Conservation (phyloP, 257 asterid genomes). For the Osmanthus fragrans region DNA sequence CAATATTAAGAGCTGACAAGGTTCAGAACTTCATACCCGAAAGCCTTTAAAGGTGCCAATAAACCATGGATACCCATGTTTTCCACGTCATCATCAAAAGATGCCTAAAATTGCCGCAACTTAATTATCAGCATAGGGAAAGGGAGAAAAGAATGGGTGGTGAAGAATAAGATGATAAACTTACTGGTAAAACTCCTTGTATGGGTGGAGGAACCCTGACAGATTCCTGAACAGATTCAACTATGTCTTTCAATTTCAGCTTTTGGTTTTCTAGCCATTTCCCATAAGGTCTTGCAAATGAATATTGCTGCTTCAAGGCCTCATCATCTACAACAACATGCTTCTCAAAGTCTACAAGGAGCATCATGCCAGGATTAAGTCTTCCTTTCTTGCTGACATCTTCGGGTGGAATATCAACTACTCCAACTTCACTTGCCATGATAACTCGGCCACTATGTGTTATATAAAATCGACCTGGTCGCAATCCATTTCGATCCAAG, state of each 20-base stretch:
- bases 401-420: conserved; percentile 95
- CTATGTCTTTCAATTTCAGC: conserved; percentile 80
- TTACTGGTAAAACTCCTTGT: conserved; percentile 76
- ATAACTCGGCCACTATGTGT: conserved; percentile 97
- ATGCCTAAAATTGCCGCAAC: conserved; percentile 46
- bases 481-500: conserved; percentile 92
- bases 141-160: background rate
- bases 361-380: conserved; percentile 99
- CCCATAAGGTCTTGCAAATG: conserved; percentile 90
- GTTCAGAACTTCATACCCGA: conserved; percentile 64
- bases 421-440: conserved; percentile 99
- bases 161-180: conserved; percentile 29
- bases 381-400: conserved; percentile 96
- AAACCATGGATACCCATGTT: conserved; percentile 88
- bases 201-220: conserved; percentile 68
- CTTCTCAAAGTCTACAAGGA: conserved; percentile 97
- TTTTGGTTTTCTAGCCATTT: conserved; percentile 90
- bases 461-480: conserved; percentile 96
- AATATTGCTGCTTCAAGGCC: conserved; percentile 94
- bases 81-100: conserved; percentile 76
- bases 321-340: conserved; percentile 95
- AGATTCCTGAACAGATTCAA: conserved; percentile 75
- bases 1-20: conserved; percentile 11
- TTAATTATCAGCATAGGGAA: conserved; percentile 26
- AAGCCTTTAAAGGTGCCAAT: conserved; percentile 88